Evolutionary conservation across 179 eudicot species (phyloP), one percentile per base, ranked within the genome.

Genomic region (Drosera spatulata): DNA sequence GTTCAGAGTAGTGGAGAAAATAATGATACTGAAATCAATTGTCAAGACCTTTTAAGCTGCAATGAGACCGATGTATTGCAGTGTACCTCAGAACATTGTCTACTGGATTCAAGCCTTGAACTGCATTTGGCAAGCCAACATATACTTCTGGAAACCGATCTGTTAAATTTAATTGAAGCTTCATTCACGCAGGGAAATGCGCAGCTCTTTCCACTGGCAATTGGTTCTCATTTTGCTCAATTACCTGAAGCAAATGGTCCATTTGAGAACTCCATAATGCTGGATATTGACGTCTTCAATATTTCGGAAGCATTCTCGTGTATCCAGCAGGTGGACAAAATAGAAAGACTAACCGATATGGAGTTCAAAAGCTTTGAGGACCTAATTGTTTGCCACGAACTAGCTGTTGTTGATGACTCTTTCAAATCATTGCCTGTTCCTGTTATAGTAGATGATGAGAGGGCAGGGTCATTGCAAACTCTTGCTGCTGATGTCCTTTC

Each of bases 351-450:
- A 13, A 70, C 71, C 53, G 73, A 79, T 60, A 70, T 67, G 68
- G 69, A 70, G 41, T 70, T 79, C 57, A 67, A 62, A 73, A 79
- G 63, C 62, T 85, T 83, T 59, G 77, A 79, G 56, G 88, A 82
- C 59, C 72, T 87, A 61, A 72, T 94, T 70, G 84, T 85, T 73
- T 63, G 62, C 53, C 65, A 71, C 61, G 95, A 94, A 73, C 91
- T 90, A 55, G 77, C 79, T 50, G 69, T 78, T 46, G 73, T 75
- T 60, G 95, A 90, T 75, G 89, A 79, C 64, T 73, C 75, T 54
- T 94, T 94, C 68, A 90, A 73, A 66, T 83, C 97, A 50, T 66
- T 94, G 64, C 88, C 89, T 38, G 77, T 87, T 59, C 96, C 99
- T 33, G 75, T 75, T 66, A 68, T 94, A 53, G 67, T 66, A 38